Base-by-base conservation (phyloP, 768 basidiomycete genomes). In the Suillus spraguei region DNA sequence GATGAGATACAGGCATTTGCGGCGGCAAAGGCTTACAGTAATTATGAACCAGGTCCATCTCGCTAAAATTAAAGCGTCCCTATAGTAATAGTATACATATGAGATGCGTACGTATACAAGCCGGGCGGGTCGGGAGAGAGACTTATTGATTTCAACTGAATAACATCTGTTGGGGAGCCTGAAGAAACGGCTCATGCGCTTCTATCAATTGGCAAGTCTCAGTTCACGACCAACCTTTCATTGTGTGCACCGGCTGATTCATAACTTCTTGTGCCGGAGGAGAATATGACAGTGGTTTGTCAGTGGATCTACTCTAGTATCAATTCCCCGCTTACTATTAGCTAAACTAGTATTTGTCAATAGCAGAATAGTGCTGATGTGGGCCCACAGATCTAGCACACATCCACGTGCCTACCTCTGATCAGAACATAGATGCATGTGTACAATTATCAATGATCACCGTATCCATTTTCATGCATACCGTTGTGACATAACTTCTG, bases 121-220 rank as follows among this genome's bases (percentile, higher is more conserved):
- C n/a, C n/a, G 1, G 97, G 97, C 36, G 97, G 96, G 70, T 98
- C 94, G 0, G 97, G 97, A 17, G 78, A 83, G 44, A 98, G 80
- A 2, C 72, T 62, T 62, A 98, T 88, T n/a, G 85, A 88, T 22
- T 91, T 70, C 60, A 98, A 79, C 67, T 89, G 83, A 63, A 94
- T 73, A 5, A 78, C 66, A 64, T 89, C 82, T 0, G 65, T 63
- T 3, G 73, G 55, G 8, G 54, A 17, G 38, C 89, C 88, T 91
- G 74, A 61, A 46, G 47, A 39, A 38, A 17, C 38, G 61, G 7
- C 20, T 14, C 36, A 38, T 28, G 22, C 52, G 32, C 59, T 56
- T 46, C 22, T 53, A 36, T 65, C 64, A 71, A 62, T n/a, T n/a
- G n/a, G 65, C 36, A 44, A 10, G 32, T 78, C 88, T 41, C 66